Base-by-base conservation (phyloP, 768 basidiomycete species). In the Hemileccinum impolitum region DNA sequence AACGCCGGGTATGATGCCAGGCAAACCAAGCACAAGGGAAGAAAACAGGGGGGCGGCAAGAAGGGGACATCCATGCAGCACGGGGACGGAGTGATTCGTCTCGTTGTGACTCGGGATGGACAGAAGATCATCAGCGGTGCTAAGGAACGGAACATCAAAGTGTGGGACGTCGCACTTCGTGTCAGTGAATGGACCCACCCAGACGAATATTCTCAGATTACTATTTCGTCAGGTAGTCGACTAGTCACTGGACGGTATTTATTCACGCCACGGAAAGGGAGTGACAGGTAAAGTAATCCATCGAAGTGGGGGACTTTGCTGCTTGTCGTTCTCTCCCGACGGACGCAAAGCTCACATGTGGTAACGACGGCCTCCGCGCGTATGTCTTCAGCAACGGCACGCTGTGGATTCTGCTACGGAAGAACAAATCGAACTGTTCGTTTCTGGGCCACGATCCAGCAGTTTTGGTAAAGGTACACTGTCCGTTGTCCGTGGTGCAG, bases 331-430 rank as follows among this genome's bases (percentile, higher is more conserved):
- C 45, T 55, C 54, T 12, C 45, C 45, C 0, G 14, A 39, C 1
- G 30, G 56, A 0, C 3, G 15, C 23, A n/a, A 54, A 48, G 31
- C 45, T 58, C 12, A 46, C 48, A 1, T 47, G 42, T 30, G 39
- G n/a, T 23, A 39, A 39, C 0, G 0, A 1, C 1, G 3, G 6
- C 4, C 31, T 48, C 31, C 36, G 2, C 1, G 9, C 56, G 1
- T 57, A 47, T 7, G n/a, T n/a, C n/a, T n/a, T 51, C 11, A n/a
- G 42, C 0, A 23, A 6, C 17, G 38, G 45, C 1, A 2, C 2
- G 12, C 7, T 49, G 19, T 51, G 50, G 15, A 42, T 19, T 17
- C 28, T 15, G 8, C 10, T 9, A 39, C 50, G 6, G 45, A 40
- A 11, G 12, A 47, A 30, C 25, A n/a, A 51, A 41, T 45, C 17